These are phyloP conservation scores for Scutellaria baicalensis DNA, from an alignment of 257 asterid species.

Conservation along the genomic window DNA sequence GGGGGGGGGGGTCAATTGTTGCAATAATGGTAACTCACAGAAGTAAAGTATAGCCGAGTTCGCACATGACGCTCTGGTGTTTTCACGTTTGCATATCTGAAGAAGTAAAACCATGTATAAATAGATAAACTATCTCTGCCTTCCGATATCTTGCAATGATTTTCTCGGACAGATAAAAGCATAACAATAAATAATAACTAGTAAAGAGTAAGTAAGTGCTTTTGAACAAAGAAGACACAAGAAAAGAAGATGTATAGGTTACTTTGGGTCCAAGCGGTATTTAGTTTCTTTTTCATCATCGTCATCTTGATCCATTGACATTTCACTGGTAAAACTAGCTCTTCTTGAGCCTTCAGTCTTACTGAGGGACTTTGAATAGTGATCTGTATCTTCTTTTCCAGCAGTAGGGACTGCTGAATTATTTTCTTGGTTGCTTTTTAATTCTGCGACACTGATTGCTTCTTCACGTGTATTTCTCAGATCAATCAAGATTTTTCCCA, in stretches of 20 bases:
- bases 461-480: conserved; percentile 92
- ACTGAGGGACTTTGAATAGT: conserved; percentile 40
- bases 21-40: conserved; percentile 48
- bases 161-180: neutral
- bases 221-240: neutral
- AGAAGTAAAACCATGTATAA: conserved; percentile 3
- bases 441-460: conserved; percentile 89
- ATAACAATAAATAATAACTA: neutral
- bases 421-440: conserved; percentile 64
- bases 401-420: conserved; percentile 23
- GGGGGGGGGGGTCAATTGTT: no score
- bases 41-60: conserved; percentile 93
- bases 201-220: neutral
- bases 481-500: conserved; percentile 94
- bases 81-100: conserved; percentile 92
- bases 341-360: conserved; percentile 60
- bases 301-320: conserved; percentile 85
- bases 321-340: conserved; percentile 81
- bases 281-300: conserved; percentile 92
- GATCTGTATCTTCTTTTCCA: conserved; percentile 64
- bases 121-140: neutral
- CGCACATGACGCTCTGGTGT: conserved; percentile 98
- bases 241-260: conserved; percentile 1
- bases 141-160: neutral
- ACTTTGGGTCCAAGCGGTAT: conserved; percentile 98